Percentiles rank a stretch among this genome's conserved stretches.
Evolutionary conservation across 2,329 filamentous ascomycete genomes (phyloP).

Genomic region (Fusarium sororula): DNA sequence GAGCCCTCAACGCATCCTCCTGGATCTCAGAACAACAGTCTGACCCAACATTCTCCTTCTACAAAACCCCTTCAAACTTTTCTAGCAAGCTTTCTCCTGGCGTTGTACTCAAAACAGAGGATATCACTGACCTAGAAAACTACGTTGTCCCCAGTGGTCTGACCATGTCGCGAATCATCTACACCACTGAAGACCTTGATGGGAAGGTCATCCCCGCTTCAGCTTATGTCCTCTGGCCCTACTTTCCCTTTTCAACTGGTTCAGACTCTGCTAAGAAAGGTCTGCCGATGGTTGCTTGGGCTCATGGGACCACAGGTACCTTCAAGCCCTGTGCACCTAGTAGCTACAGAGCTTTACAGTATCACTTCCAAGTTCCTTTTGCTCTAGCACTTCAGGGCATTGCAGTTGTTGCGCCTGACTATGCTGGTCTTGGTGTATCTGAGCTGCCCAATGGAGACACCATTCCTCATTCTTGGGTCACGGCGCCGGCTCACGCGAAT

Average conservation of each 20-base stretch:
- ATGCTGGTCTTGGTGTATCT: constrained; percentile 23
- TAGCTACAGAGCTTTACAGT: constrained; percentile 23
- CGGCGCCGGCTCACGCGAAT: constrained; percentile 24
- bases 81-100: neutral
- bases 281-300: neutral
- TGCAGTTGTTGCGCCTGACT: constrained; percentile 26
- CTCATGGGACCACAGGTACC: constrained; percentile 9
- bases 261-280: neutral
- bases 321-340: constrained; percentile 25
- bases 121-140: constrained; percentile 5
- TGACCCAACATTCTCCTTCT: neutral
- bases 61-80: neutral
- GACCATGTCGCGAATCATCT: constrained; percentile 27
- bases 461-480: constrained; percentile 18
- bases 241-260: neutral
- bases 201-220: constrained; percentile 14
- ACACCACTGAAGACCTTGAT: constrained; percentile 18
- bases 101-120: neutral
- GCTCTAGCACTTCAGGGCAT: constrained; percentile 24
- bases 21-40: constrained; percentile 4
- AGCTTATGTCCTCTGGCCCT: constrained; percentile 4
- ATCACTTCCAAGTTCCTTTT: constrained; percentile 30
- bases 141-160: constrained; percentile 18
- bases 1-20: neutral
- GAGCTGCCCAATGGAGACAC: constrained; percentile 12